phyloP scores from a whole-genome alignment of 2,329 filamentous ascomycete species.

The Metarhizium rileyi region DNA sequence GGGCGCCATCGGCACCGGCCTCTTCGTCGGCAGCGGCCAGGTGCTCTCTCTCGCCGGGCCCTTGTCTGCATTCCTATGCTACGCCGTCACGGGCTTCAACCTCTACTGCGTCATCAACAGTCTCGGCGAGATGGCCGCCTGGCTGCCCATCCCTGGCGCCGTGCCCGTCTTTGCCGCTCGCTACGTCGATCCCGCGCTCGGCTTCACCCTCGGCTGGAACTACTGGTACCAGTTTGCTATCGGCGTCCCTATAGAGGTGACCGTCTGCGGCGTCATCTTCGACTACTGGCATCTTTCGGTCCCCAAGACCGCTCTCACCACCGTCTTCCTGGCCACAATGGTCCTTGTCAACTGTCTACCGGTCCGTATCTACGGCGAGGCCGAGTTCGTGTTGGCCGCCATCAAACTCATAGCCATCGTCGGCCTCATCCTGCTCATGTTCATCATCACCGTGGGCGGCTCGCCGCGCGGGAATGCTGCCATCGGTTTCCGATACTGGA shows the following conservation, averaged over 20 bases:
- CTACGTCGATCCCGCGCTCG: slow-evolving; percentile 37
- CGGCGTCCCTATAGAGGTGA: slow-evolving; percentile 38
- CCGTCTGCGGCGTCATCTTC: slow-evolving; percentile 34
- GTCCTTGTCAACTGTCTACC: slow-evolving; percentile 29
- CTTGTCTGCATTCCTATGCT: slow-evolving; percentile 30
- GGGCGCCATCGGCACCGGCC: slow-evolving; percentile 32
- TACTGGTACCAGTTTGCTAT: slow-evolving; percentile 43
- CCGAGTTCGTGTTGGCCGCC: slow-evolving; percentile 39
- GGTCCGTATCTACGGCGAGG: slow-evolving; percentile 40
- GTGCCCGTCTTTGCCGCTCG: slow-evolving; percentile 39
- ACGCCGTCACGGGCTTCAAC: slow-evolving; percentile 34
- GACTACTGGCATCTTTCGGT: slow-evolving; percentile 30
- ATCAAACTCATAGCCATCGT: slow-evolving; percentile 40
- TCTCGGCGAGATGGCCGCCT: slow-evolving; percentile 51
- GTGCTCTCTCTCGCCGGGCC: slow-evolving; percentile 32
- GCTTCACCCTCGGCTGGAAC: slow-evolving; percentile 41
- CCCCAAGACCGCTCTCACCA: slow-evolving; percentile 23
- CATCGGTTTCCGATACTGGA: slow-evolving; percentile 38
- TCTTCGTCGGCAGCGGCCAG: slow-evolving; percentile 34
- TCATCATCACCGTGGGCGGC: slow-evolving; percentile 39
- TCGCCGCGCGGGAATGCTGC: slow-evolving; percentile 29
- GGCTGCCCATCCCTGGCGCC: slow-evolving; percentile 48
- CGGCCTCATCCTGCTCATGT: slow-evolving; percentile 38
- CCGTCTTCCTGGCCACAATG: slow-evolving; percentile 27
- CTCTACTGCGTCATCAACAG: slow-evolving; percentile 38